These are phyloP conservation scores for Urochloa ruziziensis DNA, from an alignment of 176 grass and related monocot species.

Conservation along the genomic window DNA sequence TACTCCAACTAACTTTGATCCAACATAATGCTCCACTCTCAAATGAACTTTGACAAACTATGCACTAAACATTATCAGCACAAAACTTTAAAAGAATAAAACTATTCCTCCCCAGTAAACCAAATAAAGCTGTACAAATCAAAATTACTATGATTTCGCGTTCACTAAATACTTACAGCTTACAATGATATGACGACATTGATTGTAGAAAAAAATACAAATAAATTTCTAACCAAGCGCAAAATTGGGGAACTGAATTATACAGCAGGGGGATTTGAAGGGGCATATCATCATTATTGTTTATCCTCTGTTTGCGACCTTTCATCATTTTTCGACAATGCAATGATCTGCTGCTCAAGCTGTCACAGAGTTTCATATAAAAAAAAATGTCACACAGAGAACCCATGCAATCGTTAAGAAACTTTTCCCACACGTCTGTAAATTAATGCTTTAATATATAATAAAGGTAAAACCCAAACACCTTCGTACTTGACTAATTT, in stretches of 20 bases:
- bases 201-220: slow-evolving; percentile 25
- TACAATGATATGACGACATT: slow-evolving; percentile 28
- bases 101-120: not conserved
- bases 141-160: slow-evolving; percentile 38
- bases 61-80: not conserved
- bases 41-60: not conserved
- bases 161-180: slow-evolving; percentile 50
- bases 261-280: slow-evolving; percentile 12
- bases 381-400: slow-evolving; percentile 39
- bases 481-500: not conserved
- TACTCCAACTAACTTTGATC: not conserved
- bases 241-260: slow-evolving; percentile 52
- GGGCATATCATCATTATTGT: slow-evolving; percentile 12
- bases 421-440: not conserved
- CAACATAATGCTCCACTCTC: not conserved
- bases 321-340: slow-evolving; percentile 58
- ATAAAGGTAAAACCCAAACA: not conserved
- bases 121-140: slow-evolving; percentile 37
- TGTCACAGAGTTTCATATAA: no score
- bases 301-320: slow-evolving; percentile 22
- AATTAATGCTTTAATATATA: not conserved
- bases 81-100: slow-evolving; percentile 14
- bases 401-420: not conserved
- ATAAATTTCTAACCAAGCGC: slow-evolving; percentile 38
- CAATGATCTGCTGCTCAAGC: slow-evolving; percentile 71